phyloP scores from a whole-genome alignment of 1,139 yeast genomes.

The Kodamaea fungicola region DNA sequence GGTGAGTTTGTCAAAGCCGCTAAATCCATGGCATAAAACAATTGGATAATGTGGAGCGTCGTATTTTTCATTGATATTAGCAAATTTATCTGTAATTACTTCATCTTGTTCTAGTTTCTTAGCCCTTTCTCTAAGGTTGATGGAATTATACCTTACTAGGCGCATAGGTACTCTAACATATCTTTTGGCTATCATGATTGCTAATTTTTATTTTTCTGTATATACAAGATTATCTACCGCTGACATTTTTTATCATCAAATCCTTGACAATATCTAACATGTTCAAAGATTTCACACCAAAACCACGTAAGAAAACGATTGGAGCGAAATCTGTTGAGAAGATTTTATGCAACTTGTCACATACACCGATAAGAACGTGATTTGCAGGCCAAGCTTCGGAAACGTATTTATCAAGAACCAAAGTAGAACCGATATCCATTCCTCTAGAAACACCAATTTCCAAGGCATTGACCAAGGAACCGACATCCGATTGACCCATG shows the following conservation, averaged over 20 bases:
- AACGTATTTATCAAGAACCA: slow-evolving; percentile 84
- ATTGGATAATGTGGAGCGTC: slow-evolving; percentile 54
- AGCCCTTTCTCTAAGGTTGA: slow-evolving; percentile 6
- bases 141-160: neutral
- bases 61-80: slow-evolving; percentile 20
- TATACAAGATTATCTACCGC: slow-evolving; percentile 19
- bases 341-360: slow-evolving; percentile 87
- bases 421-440: slow-evolving; percentile 78
- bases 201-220: neutral
- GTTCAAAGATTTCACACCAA: slow-evolving; percentile 73
- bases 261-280: slow-evolving; percentile 59
- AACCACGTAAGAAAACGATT: slow-evolving; percentile 66
- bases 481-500: slow-evolving; percentile 97
- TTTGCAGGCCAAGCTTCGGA: slow-evolving; percentile 76
- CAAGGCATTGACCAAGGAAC: slow-evolving; percentile 61
- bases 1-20: slow-evolving; percentile 66
- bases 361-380: slow-evolving; percentile 78
- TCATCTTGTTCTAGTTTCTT: slow-evolving; percentile 3
- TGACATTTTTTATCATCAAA: slow-evolving; percentile 35
- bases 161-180: no score
- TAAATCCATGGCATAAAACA: slow-evolving; percentile 78
- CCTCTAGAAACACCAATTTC: slow-evolving; percentile 76
- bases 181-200: no score
- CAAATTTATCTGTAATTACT: slow-evolving; percentile 8
- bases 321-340: slow-evolving; percentile 76